Evolutionary conservation across 169 alveolate species (phyloP), one percentile per base, ranked within the genome.

Genomic region (Plasmodium coatneyi): DNA sequence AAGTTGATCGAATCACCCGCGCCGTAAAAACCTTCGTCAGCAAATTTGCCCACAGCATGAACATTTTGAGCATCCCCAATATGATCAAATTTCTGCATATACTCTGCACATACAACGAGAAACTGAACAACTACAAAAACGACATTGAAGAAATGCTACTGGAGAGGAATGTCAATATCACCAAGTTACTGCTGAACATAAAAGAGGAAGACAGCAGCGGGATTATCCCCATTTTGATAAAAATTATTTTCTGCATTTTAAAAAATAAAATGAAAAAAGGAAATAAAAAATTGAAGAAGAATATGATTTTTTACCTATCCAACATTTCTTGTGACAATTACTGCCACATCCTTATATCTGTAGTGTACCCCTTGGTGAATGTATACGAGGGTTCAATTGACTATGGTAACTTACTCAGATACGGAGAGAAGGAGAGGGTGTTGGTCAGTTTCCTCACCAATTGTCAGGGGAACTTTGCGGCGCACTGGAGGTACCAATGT

Each of bases 161-260:
- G 52, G 84, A 91, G 25, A 66, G 70, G 56, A 80, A 71, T 28
- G 22, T 81, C 19, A 80, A 80, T 30, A 70, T 91, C 54, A 91
- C 95, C 1, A 91, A 80, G 52, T 71, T 91, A 49, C 16, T 91
- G 32, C 71, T 91, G 74, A 91, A 91, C 82, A 81, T 91, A 71
- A 91, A 91, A 49, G 84, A 91, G 82, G 95, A 91, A 81, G 95
- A 91, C 34, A 52, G 49, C 32, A 39, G 52, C 41, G 30, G 12
- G 12, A 72, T 91, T 70, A 91, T 46, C n/a, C 95, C 92, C 6
- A 70, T 91, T 5, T 80, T 91, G 83, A 71, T 81, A 66, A 91
- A 91, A 91, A 91, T 91, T n/a, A 91, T 91, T 70, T 91, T 91
- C 60, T 91, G 92, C 41, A 19, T 91, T 34, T 80, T 91, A 91